A percentile compares a stretch with the other conserved stretches of the same genome.
Evolutionary conservation across 495 filamentous ascomycete species (phyloP).

Genomic region (Daldinia childiae): DNA sequence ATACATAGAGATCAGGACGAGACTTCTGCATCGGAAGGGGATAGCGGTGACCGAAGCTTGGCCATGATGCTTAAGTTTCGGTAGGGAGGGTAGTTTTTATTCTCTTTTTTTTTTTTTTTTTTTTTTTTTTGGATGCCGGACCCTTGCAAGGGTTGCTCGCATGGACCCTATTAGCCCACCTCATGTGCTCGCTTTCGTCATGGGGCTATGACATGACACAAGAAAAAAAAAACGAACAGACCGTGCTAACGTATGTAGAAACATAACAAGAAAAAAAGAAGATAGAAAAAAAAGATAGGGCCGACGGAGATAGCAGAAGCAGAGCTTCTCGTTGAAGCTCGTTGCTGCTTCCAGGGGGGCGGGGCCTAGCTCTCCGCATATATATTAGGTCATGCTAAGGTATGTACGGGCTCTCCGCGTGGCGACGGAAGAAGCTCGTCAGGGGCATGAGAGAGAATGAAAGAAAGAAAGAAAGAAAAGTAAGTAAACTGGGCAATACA

Average conservation of each 20-base stretch:
- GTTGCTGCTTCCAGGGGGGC: conserved; percentile 42
- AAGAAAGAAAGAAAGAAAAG: neutral
- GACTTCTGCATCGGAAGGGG: conserved; percentile 9
- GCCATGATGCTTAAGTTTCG: conserved; percentile 9
- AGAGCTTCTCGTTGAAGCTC: conserved; percentile 24
- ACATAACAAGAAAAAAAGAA: neutral
- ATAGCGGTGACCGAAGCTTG: conserved; percentile 13
- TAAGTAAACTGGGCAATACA: conserved; percentile 4
- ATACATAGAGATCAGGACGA: neutral
- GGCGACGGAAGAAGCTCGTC: conserved; percentile 22
- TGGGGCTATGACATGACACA: neutral
- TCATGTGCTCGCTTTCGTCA: conserved; percentile 15
- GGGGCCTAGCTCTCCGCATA: conserved; percentile 43
- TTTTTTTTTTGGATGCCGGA: neutral
- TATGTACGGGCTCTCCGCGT: conserved; percentile 32
- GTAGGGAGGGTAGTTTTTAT: too few species aligned
- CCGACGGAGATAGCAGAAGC: conserved; percentile 15
- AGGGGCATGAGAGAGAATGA: neutral
- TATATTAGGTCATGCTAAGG: conserved; percentile 40
- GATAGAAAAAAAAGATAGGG: conserved; percentile 6
- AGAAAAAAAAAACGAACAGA: neutral
- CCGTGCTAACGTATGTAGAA: conserved; percentile 1
- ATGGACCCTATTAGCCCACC: neutral
- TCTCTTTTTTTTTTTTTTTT: too few species aligned
- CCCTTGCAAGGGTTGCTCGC: conserved; percentile 7